These are phyloP conservation scores for Atalantia buxifolia DNA, from an alignment of 345 rosid genomes.

Conservation along the genomic window DNA sequence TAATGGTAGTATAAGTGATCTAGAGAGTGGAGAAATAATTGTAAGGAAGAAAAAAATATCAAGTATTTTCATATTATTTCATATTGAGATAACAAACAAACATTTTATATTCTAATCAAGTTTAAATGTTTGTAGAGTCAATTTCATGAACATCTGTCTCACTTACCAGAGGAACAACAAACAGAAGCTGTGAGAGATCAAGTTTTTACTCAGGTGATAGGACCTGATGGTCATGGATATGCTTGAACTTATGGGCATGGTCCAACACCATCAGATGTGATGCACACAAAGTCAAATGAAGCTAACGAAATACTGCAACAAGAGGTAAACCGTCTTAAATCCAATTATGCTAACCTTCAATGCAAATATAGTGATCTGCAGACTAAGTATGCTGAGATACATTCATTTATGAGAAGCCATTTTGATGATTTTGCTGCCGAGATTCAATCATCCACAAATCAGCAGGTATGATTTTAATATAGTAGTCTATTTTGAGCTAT, in stretches of 20 bases:
- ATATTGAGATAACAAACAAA: too few relatives aligned
- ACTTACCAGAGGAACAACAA: not conserved
- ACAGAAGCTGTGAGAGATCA: too few relatives aligned
- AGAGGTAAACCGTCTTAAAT: not conserved
- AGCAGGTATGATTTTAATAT: too few relatives aligned
- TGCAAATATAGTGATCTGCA: not conserved
- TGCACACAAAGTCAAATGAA: not conserved
- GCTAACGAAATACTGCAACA: not conserved
- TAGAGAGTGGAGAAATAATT: too few relatives aligned
- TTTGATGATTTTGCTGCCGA: too few relatives aligned
- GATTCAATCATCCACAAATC: not conserved
- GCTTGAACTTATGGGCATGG: not conserved
- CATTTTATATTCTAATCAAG: not conserved
- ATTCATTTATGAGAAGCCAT: not conserved
- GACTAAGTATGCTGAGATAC: not conserved
- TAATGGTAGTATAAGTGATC: too few relatives aligned
- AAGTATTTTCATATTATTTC: too few relatives aligned
- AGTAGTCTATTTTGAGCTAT: too few relatives aligned
- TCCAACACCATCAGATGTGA: not conserved
- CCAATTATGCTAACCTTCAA: not conserved
- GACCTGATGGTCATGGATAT: not conserved
- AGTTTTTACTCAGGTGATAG: not conserved
- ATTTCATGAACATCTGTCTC: not conserved
- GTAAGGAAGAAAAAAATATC: too few relatives aligned
- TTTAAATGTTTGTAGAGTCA: too few relatives aligned